A percentile compares a stretch with the other conserved stretches of the same genome.
These are phyloP conservation scores for Neurospora hispaniola DNA, from an alignment of 495 filamentous ascomycete genomes.

Conservation along the genomic window DNA sequence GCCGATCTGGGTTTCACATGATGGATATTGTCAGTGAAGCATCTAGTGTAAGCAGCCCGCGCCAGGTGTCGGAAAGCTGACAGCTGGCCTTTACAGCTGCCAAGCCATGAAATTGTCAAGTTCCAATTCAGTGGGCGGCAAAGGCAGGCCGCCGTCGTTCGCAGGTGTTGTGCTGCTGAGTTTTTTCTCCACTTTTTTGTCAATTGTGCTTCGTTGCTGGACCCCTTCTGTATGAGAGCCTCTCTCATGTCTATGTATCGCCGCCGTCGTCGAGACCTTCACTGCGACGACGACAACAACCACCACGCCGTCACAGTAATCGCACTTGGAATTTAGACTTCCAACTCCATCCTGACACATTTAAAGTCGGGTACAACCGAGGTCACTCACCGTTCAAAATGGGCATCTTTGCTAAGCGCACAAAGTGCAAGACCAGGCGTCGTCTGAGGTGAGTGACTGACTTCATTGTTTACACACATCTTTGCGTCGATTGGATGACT, in stretches of 20 bases:
- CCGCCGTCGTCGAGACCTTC: not conserved
- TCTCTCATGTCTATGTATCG: not conserved
- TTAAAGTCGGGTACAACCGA: not conserved
- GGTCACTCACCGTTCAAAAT: conserved; percentile 18
- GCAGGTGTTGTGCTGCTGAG: not conserved
- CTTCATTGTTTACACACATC: not conserved
- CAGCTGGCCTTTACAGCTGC: not conserved
- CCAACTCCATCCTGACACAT: not conserved
- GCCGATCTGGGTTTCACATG: not conserved
- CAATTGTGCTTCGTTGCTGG: not conserved
- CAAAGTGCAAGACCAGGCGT: conserved; percentile 51
- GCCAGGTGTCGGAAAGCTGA: not conserved
- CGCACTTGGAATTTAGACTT: not conserved
- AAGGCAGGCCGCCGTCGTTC: not conserved
- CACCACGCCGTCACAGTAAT: not conserved
- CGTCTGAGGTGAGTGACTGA: conserved; percentile 29
- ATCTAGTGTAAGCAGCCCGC: not conserved
- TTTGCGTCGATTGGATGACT: not conserved
- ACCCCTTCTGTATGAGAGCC: not conserved
- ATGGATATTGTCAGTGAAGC: not conserved
- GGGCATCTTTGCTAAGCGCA: conserved; percentile 44
- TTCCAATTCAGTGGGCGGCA: not conserved
- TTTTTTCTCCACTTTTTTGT: not conserved
- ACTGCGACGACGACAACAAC: not conserved
- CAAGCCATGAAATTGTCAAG: not conserved